Percentiles rank a stretch among this genome's conserved stretches.
These are phyloP conservation scores for Candida anutae DNA, from an alignment of 1,139 yeast species.

Conservation along the genomic window DNA sequence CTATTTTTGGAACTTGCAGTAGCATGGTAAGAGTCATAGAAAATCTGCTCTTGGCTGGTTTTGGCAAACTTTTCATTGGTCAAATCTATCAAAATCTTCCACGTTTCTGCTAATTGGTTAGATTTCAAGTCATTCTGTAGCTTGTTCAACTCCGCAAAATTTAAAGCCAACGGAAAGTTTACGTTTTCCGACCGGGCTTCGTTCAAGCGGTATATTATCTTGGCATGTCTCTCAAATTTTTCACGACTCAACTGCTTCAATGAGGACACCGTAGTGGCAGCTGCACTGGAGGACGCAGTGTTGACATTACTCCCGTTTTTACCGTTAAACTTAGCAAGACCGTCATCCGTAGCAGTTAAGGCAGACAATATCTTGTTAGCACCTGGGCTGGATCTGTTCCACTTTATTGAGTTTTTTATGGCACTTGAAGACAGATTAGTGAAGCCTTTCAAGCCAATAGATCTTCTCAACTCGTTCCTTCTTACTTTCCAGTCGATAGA, in stretches of 20 bases:
- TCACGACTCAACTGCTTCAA: conserved; percentile 38
- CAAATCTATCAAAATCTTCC: conserved; percentile 47
- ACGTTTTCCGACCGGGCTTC: conserved; percentile 51
- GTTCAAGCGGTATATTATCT: conserved; percentile 61
- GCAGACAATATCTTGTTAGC: conserved; percentile 29
- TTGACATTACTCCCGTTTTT: conserved; percentile 2
- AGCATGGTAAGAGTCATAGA: conserved; percentile 27
- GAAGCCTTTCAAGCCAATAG: conserved; percentile 46
- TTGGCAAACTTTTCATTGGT: conserved; percentile 30
- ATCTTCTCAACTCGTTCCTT: conserved; percentile 62
- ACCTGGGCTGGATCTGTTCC: conserved; percentile 33
- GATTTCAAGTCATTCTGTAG: conserved; percentile 48
- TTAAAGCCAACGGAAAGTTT: conserved; percentile 43
- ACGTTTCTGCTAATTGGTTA: conserved; percentile 56
- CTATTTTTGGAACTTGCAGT: conserved; percentile 4
- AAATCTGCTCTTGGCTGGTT: conserved; percentile 40
- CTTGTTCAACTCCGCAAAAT: conserved; percentile 47
- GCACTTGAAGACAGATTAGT: conserved; percentile 3
- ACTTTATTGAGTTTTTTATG: conserved; percentile 19
- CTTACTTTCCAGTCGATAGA: conserved; percentile 79
- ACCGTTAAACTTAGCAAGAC: not conserved
- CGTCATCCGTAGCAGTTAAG: conserved; percentile 10
- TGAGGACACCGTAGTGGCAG: conserved; percentile 9
- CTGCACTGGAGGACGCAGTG: not conserved
- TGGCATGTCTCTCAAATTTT: conserved; percentile 69